Evolutionary conservation across 2,329 filamentous ascomycete species (phyloP).

Genomic region (Nectriaceae sp.): DNA sequence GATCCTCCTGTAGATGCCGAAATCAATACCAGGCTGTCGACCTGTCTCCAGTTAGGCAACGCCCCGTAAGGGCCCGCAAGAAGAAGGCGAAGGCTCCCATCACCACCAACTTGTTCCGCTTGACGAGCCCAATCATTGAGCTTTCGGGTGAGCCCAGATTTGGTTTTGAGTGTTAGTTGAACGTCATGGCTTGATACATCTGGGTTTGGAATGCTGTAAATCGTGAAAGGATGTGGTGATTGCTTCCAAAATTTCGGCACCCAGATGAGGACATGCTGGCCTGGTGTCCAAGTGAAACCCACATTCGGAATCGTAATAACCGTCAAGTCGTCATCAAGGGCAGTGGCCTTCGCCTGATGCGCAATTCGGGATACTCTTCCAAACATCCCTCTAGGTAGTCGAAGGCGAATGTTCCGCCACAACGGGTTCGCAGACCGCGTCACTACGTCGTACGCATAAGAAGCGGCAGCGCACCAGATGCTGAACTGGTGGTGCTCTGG

Average conservation of each 20-base stretch:
- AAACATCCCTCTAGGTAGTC: conserved; percentile 14
- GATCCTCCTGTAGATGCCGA: conserved; percentile 26
- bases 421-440: conserved; percentile 28
- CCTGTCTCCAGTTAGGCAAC: conserved; percentile 26
- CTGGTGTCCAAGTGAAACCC: conserved; percentile 23
- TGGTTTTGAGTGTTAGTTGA: conserved; percentile 24
- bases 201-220: conserved; percentile 13
- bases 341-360: conserved; percentile 17
- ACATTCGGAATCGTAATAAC: conserved; percentile 21
- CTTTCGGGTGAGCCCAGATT: conserved; percentile 21
- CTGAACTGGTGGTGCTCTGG: conserved; percentile 29
- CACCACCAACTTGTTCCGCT: conserved; percentile 9
- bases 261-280: conserved; percentile 31
- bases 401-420: conserved; percentile 24
- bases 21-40: conserved; percentile 23
- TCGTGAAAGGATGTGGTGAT: conserved; percentile 28
- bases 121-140: conserved; percentile 26
- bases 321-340: conserved; percentile 23
- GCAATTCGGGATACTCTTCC: conserved; percentile 14
- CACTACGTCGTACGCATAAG: conserved; percentile 25
- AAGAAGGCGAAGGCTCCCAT: conserved; percentile 18
- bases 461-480: conserved; percentile 29
- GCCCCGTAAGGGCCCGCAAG: conserved; percentile 25
- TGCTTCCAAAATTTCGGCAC: conserved; percentile 24
- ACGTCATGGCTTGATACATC: conserved; percentile 18